Percentiles rank a stretch among this genome's conserved stretches.
Evolutionary conservation across 768 basidiomycete species (phyloP).

Genomic region (Baorangia bicolor): DNA sequence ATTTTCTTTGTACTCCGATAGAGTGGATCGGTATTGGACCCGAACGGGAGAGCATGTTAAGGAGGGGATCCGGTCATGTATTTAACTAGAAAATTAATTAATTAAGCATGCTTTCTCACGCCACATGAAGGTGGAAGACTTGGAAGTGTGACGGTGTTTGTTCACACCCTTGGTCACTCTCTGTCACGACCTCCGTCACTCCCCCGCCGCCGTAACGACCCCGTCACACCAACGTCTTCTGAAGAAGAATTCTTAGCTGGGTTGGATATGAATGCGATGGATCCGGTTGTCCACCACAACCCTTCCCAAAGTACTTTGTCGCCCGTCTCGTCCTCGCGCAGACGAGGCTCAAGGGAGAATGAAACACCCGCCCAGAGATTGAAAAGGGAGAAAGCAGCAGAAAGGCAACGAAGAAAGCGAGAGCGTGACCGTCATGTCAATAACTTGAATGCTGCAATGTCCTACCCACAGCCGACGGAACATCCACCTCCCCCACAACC

Average conservation of each 20-base stretch:
- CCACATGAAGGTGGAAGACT: conserved; percentile 13
- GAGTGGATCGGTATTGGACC: conserved; percentile 96
- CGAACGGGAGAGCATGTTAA: conserved; percentile 75
- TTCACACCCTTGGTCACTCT: conserved; percentile 27
- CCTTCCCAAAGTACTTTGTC: conserved; percentile 33
- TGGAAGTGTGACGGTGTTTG: conserved; percentile 23
- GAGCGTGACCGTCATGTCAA: conserved; percentile 59
- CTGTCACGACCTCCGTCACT: conserved; percentile 37
- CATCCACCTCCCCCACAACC: conserved; percentile 35
- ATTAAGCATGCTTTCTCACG: conserved; percentile 21
- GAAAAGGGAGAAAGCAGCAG: conserved; percentile 86
- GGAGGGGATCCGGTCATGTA: conserved; percentile 12
- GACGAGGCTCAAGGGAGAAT: conserved; percentile 61
- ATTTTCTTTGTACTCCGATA: conserved; percentile 66
- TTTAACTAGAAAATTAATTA: conserved; percentile 20
- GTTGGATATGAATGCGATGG: conserved; percentile 33
- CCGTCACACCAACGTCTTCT: conserved; percentile 31
- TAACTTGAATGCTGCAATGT: conserved; percentile 41
- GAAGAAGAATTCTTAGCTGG: conserved; percentile 7
- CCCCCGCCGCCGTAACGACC: conserved; percentile 34
- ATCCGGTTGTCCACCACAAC: conserved; percentile 34
- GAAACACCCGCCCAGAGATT: conserved; percentile 70
- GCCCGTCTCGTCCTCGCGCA: conserved; percentile 40
- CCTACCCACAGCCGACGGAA: conserved; percentile 37
- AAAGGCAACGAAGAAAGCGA: conserved; percentile 79